These are phyloP conservation scores for Zalaria obscura DNA, from an alignment of 2,329 filamentous ascomycete genomes.

Conservation along the genomic window DNA sequence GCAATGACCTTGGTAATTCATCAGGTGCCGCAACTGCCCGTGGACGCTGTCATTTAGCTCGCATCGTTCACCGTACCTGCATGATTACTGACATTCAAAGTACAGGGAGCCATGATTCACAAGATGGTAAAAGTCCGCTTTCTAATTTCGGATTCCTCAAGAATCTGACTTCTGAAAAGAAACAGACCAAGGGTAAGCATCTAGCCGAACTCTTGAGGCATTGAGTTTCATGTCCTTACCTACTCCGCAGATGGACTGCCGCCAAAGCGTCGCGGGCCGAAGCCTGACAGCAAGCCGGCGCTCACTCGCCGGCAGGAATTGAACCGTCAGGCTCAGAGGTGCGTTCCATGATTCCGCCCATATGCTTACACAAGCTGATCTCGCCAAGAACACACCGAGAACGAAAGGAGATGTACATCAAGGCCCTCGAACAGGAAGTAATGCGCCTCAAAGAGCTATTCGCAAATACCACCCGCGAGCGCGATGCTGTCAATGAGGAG, in stretches of 20 bases:
- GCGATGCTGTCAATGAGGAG: slow-evolving; percentile 62
- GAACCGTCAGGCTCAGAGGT: slow-evolving; percentile 93
- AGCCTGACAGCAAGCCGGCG: slow-evolving; percentile 91
- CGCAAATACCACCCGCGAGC: slow-evolving; percentile 58
- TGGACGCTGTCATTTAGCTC: too few relatives aligned
- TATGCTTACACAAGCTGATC: slow-evolving; percentile 8
- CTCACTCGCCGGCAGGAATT: slow-evolving; percentile 84
- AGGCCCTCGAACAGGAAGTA: slow-evolving; percentile 82
- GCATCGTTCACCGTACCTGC: too few relatives aligned
- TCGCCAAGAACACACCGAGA: slow-evolving; percentile 74
- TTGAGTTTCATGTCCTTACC: neutral
- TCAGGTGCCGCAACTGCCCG: too few relatives aligned
- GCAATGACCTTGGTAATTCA: too few relatives aligned
- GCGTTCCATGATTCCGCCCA: slow-evolving; percentile 14
- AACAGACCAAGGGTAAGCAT: slow-evolving; percentile 54
- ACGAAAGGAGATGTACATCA: slow-evolving; percentile 92
- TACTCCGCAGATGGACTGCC: slow-evolving; percentile 56
- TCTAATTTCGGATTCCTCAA: slow-evolving; percentile 39
- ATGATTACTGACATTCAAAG: neutral
- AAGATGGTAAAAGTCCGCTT: slow-evolving; percentile 11
- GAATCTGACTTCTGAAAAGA: slow-evolving; percentile 52
- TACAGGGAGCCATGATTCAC: slow-evolving; percentile 1
- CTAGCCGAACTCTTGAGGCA: neutral
- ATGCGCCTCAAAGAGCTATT: slow-evolving; percentile 78
- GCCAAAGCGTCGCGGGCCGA: slow-evolving; percentile 81